These are phyloP conservation scores for Hysterium pulicare DNA, from an alignment of 2,329 filamentous ascomycete species.

Conservation along the genomic window DNA sequence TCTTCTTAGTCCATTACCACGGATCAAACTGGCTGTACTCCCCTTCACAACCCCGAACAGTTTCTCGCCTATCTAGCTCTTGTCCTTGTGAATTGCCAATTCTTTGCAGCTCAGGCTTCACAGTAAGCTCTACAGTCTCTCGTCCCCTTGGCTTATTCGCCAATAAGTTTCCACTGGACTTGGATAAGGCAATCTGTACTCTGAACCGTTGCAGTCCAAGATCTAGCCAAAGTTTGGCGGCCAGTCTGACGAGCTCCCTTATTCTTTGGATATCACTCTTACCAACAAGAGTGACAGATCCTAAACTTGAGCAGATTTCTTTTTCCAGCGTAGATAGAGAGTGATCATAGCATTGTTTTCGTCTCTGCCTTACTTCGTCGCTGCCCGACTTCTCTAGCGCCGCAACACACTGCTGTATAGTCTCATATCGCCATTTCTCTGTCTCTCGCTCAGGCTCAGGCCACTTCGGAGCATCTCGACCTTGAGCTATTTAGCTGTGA, in stretches of 20 bases:
- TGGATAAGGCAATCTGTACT: constrained; percentile 7
- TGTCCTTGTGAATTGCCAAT: constrained; percentile 13
- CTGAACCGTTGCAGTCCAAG: constrained; percentile 13
- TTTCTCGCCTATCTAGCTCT: constrained; percentile 8
- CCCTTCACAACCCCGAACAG: too few species aligned
- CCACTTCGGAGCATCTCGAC: constrained; percentile 6
- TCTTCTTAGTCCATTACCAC: too few species aligned
- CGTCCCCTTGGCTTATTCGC: background rate
- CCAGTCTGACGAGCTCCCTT: constrained; percentile 6
- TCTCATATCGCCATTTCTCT: constrained; percentile 11
- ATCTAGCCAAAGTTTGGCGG: constrained; percentile 14
- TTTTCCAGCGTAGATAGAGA: constrained; percentile 1
- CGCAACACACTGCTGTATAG: constrained; percentile 4
- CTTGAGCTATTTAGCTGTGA: background rate
- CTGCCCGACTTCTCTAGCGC: too few species aligned
- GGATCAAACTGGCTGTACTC: too few species aligned
- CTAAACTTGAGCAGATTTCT: constrained; percentile 3
- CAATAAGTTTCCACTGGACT: constrained; percentile 5
- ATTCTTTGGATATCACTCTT: constrained; percentile 4
- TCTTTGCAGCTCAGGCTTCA: constrained; percentile 13
- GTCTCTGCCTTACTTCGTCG: background rate
- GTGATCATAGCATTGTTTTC: constrained; percentile 6
- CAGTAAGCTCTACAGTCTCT: constrained; percentile 6
- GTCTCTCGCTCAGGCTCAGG: constrained; percentile 5
- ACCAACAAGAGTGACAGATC: constrained; percentile 6